A percentile compares a stretch with the other conserved stretches of the same genome.
These are phyloP conservation scores for Salix suchowensis DNA, from an alignment of 345 rosid genomes.

Conservation along the genomic window DNA sequence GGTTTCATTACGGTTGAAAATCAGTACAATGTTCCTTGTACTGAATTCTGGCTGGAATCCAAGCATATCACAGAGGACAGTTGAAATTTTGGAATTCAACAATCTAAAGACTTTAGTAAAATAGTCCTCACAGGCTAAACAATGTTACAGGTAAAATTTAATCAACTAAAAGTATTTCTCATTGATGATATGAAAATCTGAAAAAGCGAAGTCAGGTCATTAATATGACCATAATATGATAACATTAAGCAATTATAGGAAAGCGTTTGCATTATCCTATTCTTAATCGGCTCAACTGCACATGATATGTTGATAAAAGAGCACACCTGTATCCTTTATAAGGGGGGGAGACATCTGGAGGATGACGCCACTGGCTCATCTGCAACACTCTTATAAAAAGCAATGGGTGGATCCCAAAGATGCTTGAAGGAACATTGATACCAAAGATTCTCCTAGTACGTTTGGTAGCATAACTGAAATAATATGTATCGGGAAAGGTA, in stretches of 20 bases:
- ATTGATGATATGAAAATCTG: neutral
- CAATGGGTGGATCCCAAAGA: slow-evolving; percentile 76
- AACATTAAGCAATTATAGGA: neutral
- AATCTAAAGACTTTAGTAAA: neutral
- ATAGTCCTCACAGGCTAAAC: neutral
- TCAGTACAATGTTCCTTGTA: neutral
- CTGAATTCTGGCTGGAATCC: neutral
- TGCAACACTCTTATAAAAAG: slow-evolving; percentile 79
- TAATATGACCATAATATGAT: neutral
- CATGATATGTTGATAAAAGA: neutral
- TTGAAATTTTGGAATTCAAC: neutral
- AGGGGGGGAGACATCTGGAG: slow-evolving; percentile 61
- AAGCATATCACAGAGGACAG: neutral
- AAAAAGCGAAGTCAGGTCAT: neutral
- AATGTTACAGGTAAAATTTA: neutral
- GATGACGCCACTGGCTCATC: slow-evolving; percentile 77
- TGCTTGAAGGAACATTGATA: slow-evolving; percentile 68
- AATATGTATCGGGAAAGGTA: slow-evolving; percentile 73
- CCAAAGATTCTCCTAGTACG: slow-evolving; percentile 63
- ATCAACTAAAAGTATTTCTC: neutral
- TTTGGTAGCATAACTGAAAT: slow-evolving; percentile 91
- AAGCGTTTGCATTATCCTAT: neutral
- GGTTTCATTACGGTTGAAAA: neutral
- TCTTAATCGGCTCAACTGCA: neutral
- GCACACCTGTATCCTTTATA: slow-evolving; percentile 84